These are phyloP conservation scores for Xerocomellus amylosporus DNA, from an alignment of 768 basidiomycete species.

Conservation along the genomic window DNA sequence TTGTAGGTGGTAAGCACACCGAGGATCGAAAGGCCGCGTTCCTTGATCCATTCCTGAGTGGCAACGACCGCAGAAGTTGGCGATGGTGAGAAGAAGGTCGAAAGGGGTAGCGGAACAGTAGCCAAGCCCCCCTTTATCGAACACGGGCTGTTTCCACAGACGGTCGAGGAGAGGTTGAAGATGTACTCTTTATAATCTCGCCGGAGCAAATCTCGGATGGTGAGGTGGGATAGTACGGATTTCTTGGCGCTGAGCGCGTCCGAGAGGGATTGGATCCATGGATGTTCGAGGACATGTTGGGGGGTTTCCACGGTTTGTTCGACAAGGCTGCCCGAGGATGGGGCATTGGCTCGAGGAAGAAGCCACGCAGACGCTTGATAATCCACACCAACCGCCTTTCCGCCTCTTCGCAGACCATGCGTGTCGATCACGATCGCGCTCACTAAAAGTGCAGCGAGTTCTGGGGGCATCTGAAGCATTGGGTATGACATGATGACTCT, in stretches of 20 bases:
- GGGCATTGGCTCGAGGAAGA: constrained; percentile 51
- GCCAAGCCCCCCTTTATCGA: constrained; percentile 70
- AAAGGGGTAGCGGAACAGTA: constrained; percentile 73
- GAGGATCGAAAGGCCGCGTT: constrained; percentile 60
- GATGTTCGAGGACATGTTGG: constrained; percentile 36
- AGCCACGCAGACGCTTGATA: constrained; percentile 62
- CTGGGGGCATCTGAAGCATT: constrained; percentile 39
- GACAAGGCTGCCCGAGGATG: constrained; percentile 16
- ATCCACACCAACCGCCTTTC: constrained; percentile 73
- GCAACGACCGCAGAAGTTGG: constrained; percentile 9
- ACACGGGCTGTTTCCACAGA: constrained; percentile 24
- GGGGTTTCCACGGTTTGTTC: neutral
- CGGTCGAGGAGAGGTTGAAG: constrained; percentile 38
- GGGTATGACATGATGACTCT: constrained; percentile 24
- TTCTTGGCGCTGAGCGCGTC: constrained; percentile 55
- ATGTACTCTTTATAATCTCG: constrained; percentile 95
- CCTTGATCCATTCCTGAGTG: constrained; percentile 59
- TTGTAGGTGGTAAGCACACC: constrained; percentile 80
- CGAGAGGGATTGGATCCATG: constrained; percentile 48
- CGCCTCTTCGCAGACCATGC: constrained; percentile 66
- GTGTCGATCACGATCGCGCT: constrained; percentile 88
- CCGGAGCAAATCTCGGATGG: constrained; percentile 73
- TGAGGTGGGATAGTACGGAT: constrained; percentile 60
- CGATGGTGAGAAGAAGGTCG: constrained; percentile 37
- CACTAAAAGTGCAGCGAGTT: constrained; percentile 77